These are phyloP conservation scores for Coemansia sp. DNA, from an alignment of 192 early-diverging fungal genomes.

Conservation along the genomic window DNA sequence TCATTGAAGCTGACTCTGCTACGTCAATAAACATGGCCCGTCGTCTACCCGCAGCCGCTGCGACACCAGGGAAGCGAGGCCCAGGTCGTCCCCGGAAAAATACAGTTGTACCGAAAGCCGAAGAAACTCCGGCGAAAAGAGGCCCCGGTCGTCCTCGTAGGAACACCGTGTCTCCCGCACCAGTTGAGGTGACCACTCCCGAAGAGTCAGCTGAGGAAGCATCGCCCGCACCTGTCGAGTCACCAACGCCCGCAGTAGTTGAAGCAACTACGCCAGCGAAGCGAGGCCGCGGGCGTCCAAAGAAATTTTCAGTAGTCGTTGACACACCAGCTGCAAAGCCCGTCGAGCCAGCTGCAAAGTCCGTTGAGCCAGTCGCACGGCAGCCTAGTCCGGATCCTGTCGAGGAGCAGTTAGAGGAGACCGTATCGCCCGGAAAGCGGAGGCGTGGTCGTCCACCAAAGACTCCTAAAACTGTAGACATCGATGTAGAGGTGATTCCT, in stretches of 20 bases:
- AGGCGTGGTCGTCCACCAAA: not conserved
- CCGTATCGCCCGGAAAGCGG: not conserved
- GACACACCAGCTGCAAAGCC: not conserved
- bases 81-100: conserved; percentile 15
- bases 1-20: not conserved
- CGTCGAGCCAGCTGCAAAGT: not conserved
- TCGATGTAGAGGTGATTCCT: not conserved
- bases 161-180: not conserved
- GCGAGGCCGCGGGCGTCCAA: not conserved
- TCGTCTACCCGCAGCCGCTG: not conserved
- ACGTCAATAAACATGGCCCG: not conserved
- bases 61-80: conserved; percentile 12
- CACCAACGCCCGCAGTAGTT: not conserved
- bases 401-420: not conserved
- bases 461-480: not conserved
- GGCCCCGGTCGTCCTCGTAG: not conserved
- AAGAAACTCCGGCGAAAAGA: not conserved
- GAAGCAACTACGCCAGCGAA: not conserved
- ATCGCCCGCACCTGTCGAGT: not conserved
- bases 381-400: not conserved
- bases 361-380: not conserved
- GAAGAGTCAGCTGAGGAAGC: not conserved
- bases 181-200: not conserved
- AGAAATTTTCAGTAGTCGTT: not conserved
- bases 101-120: not conserved